A percentile compares a stretch with the other conserved stretches of the same genome.
Evolutionary conservation across 306 rosid species (phyloP).

Genomic region (Vicia sativa): DNA sequence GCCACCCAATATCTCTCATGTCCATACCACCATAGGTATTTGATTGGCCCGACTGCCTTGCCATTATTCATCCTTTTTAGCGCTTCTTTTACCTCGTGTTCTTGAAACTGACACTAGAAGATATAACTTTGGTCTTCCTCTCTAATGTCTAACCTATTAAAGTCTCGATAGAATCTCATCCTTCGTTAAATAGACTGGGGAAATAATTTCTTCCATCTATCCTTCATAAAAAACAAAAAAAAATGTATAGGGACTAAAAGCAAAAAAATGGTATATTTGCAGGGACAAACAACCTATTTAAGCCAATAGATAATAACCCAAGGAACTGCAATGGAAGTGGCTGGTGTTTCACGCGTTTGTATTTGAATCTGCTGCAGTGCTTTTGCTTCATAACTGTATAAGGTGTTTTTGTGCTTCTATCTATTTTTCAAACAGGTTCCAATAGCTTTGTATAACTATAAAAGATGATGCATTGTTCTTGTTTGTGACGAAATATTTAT

Average conservation of each 20-base stretch:
- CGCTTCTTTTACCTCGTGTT: no score
- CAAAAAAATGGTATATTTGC: conserved; percentile 12
- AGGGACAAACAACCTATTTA: neutral
- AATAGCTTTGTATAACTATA: conserved; percentile 16
- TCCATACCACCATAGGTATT: no score
- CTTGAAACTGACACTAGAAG: no score
- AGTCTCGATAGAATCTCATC: no score
- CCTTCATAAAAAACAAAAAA: neutral
- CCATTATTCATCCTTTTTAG: no score
- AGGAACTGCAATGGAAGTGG: conserved; percentile 13
- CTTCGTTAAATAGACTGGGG: no score
- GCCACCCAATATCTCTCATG: no score
- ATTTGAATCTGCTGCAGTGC: conserved; percentile 23
- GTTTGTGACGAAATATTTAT: conserved; percentile 22
- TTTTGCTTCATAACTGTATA: conserved; percentile 21
- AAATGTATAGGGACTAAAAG: neutral
- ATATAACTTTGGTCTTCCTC: no score
- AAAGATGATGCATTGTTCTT: neutral
- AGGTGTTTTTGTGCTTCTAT: conserved; percentile 27
- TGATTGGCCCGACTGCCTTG: no score
- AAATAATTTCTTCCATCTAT: no score
- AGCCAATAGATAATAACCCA: conserved; percentile 11
- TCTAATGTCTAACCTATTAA: no score
- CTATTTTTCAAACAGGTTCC: conserved; percentile 9
- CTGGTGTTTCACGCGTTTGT: conserved; percentile 5